Evolutionary conservation across 495 filamentous ascomycete genomes (phyloP).

Genomic region (Penicillium ucsense): DNA sequence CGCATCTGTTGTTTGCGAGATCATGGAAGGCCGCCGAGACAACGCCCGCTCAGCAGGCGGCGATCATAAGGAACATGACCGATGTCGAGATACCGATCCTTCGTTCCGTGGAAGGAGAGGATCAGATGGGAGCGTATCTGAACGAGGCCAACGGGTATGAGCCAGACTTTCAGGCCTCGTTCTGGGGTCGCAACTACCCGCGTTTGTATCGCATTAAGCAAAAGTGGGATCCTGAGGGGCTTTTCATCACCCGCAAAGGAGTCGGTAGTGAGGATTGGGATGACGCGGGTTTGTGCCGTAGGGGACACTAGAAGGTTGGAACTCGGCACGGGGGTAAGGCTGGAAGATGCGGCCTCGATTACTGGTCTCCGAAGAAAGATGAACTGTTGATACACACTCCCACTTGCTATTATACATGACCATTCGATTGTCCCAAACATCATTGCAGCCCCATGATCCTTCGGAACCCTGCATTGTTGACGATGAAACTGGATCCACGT

Average conservation of each 20-base stretch:
- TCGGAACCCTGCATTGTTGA: conserved; percentile 10
- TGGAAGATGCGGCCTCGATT: no score
- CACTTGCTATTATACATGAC: neutral
- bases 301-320: neutral
- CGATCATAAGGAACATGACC: conserved; percentile 28
- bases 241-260: conserved; percentile 20
- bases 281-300: conserved; percentile 20
- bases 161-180: conserved; percentile 33
- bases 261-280: conserved; percentile 29
- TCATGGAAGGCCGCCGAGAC: conserved; percentile 9
- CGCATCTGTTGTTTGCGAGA: conserved; percentile 14
- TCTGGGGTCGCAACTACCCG: conserved; percentile 42
- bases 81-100: conserved; percentile 31
- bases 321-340: no score
- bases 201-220: conserved; percentile 34
- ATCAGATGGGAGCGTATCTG: conserved; percentile 34
- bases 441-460: conserved; percentile 8
- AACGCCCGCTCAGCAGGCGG: conserved; percentile 16
- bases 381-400: neutral
- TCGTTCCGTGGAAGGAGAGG: conserved; percentile 25
- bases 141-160: conserved; percentile 43
- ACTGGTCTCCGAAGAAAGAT: neutral
- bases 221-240: conserved; percentile 18
- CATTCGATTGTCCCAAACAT: no score
- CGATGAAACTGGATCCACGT: conserved; percentile 7